A percentile compares a stretch with the other conserved stretches of the same genome.
Conservation (phyloP, 208 protist genomes). For the Sergeia podlipaevii region DNA sequence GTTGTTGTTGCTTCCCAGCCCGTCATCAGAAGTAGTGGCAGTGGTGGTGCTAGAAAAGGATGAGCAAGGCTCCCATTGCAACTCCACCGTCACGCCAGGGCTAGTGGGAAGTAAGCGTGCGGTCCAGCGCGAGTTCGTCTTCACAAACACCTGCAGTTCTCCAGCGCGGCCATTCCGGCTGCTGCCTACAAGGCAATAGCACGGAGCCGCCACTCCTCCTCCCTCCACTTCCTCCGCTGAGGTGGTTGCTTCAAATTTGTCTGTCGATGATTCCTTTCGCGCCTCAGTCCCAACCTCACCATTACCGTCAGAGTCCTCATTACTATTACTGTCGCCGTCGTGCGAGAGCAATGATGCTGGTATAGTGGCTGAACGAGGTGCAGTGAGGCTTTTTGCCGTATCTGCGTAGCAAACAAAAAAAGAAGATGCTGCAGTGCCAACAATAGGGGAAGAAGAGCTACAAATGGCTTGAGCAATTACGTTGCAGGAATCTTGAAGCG, state of each 20-base stretch:
- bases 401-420: too few species aligned
- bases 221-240: background rate
- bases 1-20: background rate
- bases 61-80: constrained; percentile 13
- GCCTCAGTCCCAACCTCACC: background rate
- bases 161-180: constrained; percentile 72
- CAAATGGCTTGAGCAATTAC: too few species aligned
- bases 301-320: background rate
- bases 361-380: too few species aligned
- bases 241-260: background rate
- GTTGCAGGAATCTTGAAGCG: constrained; percentile 79
- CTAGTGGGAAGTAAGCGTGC: constrained; percentile 36
- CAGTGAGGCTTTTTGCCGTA: too few species aligned
- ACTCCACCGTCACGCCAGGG: constrained; percentile 50
- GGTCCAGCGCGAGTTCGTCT: constrained; percentile 29
- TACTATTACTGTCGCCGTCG: background rate
- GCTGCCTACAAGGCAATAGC: constrained; percentile 49
- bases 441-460: too few species aligned
- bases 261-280: too few species aligned
- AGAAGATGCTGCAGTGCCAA: too few species aligned
- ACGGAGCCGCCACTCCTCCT: background rate
- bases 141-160: constrained; percentile 62
- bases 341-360: background rate
- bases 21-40: background rate
- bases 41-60: background rate